Evolutionary conservation across 805 yeast genomes (phyloP), one percentile per base, ranked within the genome.

Genomic region (Yarrowia sp.): DNA sequence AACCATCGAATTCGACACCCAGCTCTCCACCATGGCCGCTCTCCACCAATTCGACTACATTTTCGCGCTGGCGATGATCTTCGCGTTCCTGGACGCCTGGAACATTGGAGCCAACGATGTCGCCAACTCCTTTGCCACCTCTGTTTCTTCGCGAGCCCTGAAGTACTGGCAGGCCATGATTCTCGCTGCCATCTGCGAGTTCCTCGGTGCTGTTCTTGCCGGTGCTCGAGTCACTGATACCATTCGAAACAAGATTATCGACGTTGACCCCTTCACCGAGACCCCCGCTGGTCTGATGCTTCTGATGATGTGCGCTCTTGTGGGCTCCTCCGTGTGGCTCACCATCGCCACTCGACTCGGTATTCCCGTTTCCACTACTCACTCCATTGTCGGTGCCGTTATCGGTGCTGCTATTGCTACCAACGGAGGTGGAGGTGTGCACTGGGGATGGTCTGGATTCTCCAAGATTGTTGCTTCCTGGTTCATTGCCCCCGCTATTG

Each of bases 101-200:
- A 86, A 86, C 71, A 86, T 86, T 67, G 92, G 92, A 58, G 93
- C 92, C 29, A 87, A 87, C 69, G 93, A 87, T 77, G 90, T 87
- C 63, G 87, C 92, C 14, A 87, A 87, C 77, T 87, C 93, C 1
- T 87, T 85, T 69, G 87, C 93, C 1, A 86, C 92, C 2, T 82
- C 92, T 0, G 84, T 87, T 5, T 84, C 91, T 13, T 85, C 92
- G 12, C 77, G 87, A 67, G 80, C 90, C 14, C 75, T 87, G 66
- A 81, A 81, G 62, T 85, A 85, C 71, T 82, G 86, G 84, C 93
- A 87, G 72, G 92, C 90, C 16, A 84, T 85, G 89, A 67, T 85
- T 33, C 73, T 87, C 41, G 90, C 90, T 0, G 87, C 84, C 36
- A 68, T 85, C 44, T 83, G 85, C 78, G 93, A 87, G 73, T 87